A percentile compares a stretch with the other conserved stretches of the same genome.
Conservation (phyloP, 164 flowering plant species). For the Cinnamomum chago region DNA sequence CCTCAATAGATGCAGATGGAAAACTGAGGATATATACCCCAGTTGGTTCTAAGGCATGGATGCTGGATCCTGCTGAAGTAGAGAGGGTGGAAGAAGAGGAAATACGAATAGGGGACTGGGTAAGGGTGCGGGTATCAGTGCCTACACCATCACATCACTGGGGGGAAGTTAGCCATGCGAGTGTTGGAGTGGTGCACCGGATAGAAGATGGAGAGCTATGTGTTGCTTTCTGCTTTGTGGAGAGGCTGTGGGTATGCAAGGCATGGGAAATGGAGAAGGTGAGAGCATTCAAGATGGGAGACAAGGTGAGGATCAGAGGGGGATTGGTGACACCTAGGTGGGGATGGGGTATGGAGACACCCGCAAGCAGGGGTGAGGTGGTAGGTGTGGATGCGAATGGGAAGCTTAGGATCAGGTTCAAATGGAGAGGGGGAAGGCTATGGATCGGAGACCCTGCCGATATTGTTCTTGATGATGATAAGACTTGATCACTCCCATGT, state of each 20-base stretch:
- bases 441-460: slow-evolving; percentile 99
- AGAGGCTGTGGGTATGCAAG: slow-evolving; percentile 89
- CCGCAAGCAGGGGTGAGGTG: slow-evolving; percentile 78
- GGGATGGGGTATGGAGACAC: slow-evolving; percentile 99
- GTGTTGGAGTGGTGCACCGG: slow-evolving; percentile 90
- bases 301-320: slow-evolving; percentile 72
- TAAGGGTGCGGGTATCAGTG: slow-evolving; percentile 57
- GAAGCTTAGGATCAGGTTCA: slow-evolving; percentile 77
- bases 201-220: slow-evolving; percentile 73
- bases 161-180: slow-evolving; percentile 82
- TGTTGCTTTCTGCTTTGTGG: slow-evolving; percentile 92
- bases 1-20: slow-evolving; percentile 89
- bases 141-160: slow-evolving; percentile 77
- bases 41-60: slow-evolving; percentile 82
- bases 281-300: slow-evolving; percentile 73
- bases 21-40: slow-evolving; percentile 86
- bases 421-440: slow-evolving; percentile 85
- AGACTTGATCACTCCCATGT: slow-evolving; percentile 4
- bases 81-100: slow-evolving; percentile 74
- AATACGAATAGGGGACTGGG: slow-evolving; percentile 78
- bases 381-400: slow-evolving; percentile 98
- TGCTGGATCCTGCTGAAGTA: slow-evolving; percentile 90
- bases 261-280: slow-evolving; percentile 69
- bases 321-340: slow-evolving; percentile 83
- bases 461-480: slow-evolving; percentile 66